A percentile compares a stretch with the other conserved stretches of the same genome.
phyloP scores from a whole-genome alignment of 768 basidiomycete species.

The Xanthoconium stramineum region DNA sequence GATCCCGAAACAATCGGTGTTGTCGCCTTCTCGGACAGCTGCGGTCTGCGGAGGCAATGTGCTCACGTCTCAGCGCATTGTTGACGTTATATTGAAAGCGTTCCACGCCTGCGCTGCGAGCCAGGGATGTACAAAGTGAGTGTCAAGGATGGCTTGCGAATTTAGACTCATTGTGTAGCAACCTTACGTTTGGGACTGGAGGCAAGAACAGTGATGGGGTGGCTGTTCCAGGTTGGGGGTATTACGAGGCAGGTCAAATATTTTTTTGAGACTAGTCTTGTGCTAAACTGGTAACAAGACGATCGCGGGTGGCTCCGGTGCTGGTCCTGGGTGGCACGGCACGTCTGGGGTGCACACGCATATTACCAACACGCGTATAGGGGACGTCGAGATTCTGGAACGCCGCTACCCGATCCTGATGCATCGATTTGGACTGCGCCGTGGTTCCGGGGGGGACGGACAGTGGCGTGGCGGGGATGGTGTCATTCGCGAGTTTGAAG shows the following conservation, averaged over 20 bases:
- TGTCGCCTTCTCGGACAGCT: conserved; percentile 80
- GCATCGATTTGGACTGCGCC: conserved; percentile 75
- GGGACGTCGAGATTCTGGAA: conserved; percentile 92
- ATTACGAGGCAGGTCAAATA: conserved; percentile 60
- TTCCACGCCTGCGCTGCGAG: conserved; percentile 91
- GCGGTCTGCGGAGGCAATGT: conserved; percentile 95
- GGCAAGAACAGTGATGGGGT: conserved; percentile 83
- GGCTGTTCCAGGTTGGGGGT: conserved; percentile 81
- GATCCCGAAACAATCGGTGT: conserved; percentile 74
- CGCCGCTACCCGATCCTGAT: conserved; percentile 90
- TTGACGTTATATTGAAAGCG: conserved; percentile 90
- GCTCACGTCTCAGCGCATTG: conserved; percentile 86
- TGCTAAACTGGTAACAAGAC: conserved; percentile 43
- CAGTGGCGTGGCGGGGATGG: conserved; percentile 82
- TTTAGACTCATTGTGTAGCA: conserved; percentile 42
- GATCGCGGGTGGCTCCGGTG: conserved; percentile 91
- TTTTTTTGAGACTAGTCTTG: neutral
- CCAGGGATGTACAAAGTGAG: conserved; percentile 91
- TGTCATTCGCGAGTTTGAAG: conserved; percentile 78
- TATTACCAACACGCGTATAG: conserved; percentile 90
- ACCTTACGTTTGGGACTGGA: conserved; percentile 84
- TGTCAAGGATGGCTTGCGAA: neutral
- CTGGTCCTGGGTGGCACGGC: conserved; percentile 86
- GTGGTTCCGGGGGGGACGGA: conserved; percentile 67
- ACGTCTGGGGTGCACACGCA: conserved; percentile 93